Conservation (phyloP, 1,139 yeast genomes). For the Yamadazyma aaseri region DNA sequence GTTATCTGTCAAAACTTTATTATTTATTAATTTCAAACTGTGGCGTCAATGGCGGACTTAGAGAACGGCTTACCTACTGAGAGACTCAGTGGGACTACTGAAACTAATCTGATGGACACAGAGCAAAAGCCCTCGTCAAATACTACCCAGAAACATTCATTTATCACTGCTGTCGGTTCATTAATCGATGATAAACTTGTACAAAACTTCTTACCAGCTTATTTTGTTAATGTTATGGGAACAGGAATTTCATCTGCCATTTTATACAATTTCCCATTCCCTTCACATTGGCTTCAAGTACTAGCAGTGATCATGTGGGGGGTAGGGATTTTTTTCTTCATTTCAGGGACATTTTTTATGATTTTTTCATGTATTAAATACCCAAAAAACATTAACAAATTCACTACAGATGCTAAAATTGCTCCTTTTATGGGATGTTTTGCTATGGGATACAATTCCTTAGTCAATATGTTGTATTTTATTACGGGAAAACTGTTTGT, state of each 20-base stretch:
- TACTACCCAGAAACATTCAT: background rate
- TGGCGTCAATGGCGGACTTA: background rate
- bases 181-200: conserved; percentile 18
- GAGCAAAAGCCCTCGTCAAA: background rate
- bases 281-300: conserved; percentile 56
- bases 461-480: conserved; percentile 53
- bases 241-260: conserved; percentile 68
- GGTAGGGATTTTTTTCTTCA: conserved; percentile 49
- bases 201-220: conserved; percentile 49
- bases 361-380: conserved; percentile 34
- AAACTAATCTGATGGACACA: background rate
- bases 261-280: conserved; percentile 64
- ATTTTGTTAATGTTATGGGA: conserved; percentile 82
- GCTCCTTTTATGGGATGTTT: conserved; percentile 72
- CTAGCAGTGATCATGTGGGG: conserved; percentile 59
- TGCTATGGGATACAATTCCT: conserved; percentile 74
- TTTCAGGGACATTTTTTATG: conserved; percentile 37
- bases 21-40: too few relatives aligned
- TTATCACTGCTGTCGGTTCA: too few relatives aligned
- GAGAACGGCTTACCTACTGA: background rate
- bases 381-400: conserved; percentile 30
- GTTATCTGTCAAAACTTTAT: too few relatives aligned
- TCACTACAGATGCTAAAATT: conserved; percentile 45
- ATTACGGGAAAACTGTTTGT: conserved; percentile 37
- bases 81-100: background rate